Evolutionary conservation across 1,139 yeast genomes (phyloP).

Genomic region (Pichia norvegensis): DNA sequence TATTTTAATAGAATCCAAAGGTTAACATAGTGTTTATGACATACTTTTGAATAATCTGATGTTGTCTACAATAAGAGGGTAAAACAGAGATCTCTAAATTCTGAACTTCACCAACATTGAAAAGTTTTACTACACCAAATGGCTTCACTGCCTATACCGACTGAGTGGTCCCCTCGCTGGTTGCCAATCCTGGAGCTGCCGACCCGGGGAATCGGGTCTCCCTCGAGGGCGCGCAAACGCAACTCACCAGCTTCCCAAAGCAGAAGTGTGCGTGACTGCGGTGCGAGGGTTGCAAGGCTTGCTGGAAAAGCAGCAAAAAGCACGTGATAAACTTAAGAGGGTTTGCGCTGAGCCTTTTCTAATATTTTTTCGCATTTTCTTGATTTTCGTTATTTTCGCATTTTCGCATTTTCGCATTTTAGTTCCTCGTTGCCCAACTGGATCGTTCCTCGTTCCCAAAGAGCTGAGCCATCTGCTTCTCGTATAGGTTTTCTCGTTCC

Average conservation of each 20-base stretch:
- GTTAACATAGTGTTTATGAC: not conserved
- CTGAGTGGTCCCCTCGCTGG: not conserved
- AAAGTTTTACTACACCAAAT: not conserved
- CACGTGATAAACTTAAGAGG: not conserved
- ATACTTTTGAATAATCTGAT: slow-evolving; percentile 15
- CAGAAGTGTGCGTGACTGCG: not conserved
- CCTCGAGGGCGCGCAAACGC: not conserved
- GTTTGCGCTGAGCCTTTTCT: not conserved
- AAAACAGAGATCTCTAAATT: not conserved
- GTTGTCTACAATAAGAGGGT: slow-evolving; percentile 7
- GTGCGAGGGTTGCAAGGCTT: slow-evolving; percentile 3
- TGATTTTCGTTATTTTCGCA: not conserved
- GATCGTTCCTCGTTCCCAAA: not conserved
- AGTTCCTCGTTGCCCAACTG: not conserved
- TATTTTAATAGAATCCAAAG: not conserved
- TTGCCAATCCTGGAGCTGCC: not conserved
- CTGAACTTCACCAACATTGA: not conserved
- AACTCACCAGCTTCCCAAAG: not conserved
- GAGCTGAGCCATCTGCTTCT: not conserved
- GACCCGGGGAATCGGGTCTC: not conserved
- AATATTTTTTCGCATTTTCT: not conserved
- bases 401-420: not conserved
- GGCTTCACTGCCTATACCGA: not conserved
- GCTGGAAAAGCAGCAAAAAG: not conserved
- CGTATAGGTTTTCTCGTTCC: slow-evolving; percentile 5